These are phyloP conservation scores for Mycena pura DNA, from an alignment of 768 basidiomycete species.

Conservation along the genomic window DNA sequence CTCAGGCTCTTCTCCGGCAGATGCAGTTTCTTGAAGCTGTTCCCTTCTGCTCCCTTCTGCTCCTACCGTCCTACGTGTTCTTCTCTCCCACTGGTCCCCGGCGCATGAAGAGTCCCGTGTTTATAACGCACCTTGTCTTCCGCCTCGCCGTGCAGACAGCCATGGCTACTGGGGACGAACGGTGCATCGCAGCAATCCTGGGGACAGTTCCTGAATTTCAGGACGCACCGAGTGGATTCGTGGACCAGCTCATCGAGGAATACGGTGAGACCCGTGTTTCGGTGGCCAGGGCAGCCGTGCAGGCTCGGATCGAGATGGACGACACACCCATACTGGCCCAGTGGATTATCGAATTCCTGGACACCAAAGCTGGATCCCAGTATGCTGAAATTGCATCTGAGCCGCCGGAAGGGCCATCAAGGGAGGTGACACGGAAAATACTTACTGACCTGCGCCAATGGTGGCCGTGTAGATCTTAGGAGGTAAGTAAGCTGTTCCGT, in stretches of 20 bases:
- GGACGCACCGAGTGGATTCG: slow-evolving; percentile 3
- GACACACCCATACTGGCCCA: background rate
- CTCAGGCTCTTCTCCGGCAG: slow-evolving; percentile 7
- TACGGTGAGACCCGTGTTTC: background rate
- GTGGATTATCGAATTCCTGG: slow-evolving; percentile 4
- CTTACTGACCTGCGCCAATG: slow-evolving; percentile 1
- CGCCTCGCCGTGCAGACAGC: background rate
- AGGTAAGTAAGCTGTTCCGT: slow-evolving; percentile 3
- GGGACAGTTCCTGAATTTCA: slow-evolving; percentile 2
- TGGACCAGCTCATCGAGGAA: background rate
- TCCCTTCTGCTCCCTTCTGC: background rate
- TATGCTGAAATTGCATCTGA: background rate
- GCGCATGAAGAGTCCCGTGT: background rate
- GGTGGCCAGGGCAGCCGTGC: slow-evolving; percentile 3
- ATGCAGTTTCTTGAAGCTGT: slow-evolving; percentile 5
- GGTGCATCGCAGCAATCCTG: background rate
- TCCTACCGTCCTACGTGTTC: slow-evolving; percentile 4
- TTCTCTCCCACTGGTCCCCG: slow-evolving; percentile 6
- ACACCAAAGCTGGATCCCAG: background rate
- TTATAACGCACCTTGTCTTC: background rate
- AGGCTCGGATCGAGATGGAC: slow-evolving; percentile 3
- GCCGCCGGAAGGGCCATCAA: background rate
- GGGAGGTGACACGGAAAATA: background rate
- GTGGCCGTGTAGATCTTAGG: slow-evolving; percentile 12
- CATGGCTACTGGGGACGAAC: slow-evolving; percentile 1